Base-by-base conservation (phyloP, 257 asterid genomes). In the Plantago ovata region DNA sequence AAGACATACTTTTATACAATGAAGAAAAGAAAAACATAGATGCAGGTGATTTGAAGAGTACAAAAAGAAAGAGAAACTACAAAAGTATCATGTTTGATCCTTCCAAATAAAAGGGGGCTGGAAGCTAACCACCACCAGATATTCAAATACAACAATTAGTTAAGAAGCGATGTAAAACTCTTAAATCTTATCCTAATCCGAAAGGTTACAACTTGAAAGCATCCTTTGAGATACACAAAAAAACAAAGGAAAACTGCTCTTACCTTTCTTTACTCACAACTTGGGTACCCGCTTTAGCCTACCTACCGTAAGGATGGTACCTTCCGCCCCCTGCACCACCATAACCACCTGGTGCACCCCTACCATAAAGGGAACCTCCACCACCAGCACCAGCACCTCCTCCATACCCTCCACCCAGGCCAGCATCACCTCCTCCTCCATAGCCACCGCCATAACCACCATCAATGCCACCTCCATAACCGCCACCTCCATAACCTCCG, bases 271-370 rank as follows among this genome's bases (percentile, higher is more conserved):
- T 36, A 50, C 10, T 22, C 56, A 20, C 56, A 13, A 10, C 38
- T 15, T 15, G 19, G 22, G 23, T 49, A 32, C 21, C 36, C 9
- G n/a, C 8, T 38, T 8, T 10, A 41, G 50, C 14, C 68, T 76
- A 78, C 68, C 89, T 78, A 24, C 77, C 84, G 43, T 81, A 81
- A 42, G 89, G 89, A 72, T 81, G 89, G 68, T 81, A 81, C 60
- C 89, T 64, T 56, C 79, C 79, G 18, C 74, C 42, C 18, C 74
- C 49, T 21, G 68, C 73, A 21, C 45, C 60, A 22, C 75, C 63
- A 38, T 72, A 68, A 28, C 81, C 76, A 45, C 69, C 73, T 60
- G 28, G n/a, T 36, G 7, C 36, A 8, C 83, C 63, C 47, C 64
- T 64, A 24, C 81, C 79, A 38, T 80, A 80, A 15, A 72, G 22